Percentiles rank a stretch among this genome's conserved stretches.
phyloP scores from a whole-genome alignment of 140 eudicot species.

The Bidens hawaiensis region DNA sequence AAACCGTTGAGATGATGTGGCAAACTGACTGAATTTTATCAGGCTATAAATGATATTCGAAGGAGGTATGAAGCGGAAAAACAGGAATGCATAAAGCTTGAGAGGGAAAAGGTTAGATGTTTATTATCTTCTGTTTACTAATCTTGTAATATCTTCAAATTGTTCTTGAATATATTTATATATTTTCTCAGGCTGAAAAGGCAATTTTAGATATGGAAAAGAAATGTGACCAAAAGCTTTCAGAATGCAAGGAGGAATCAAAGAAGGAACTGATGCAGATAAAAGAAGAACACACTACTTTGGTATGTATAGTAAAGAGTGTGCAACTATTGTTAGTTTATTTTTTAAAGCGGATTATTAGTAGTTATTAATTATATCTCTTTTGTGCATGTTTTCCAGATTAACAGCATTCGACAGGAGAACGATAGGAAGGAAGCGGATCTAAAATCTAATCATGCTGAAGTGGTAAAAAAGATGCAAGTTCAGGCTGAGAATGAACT shows the following conservation, averaged over 20 bases:
- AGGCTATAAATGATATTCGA: conserved; percentile 91
- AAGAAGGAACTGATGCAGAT: conserved; percentile 44
- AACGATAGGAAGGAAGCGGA: conserved; percentile 46
- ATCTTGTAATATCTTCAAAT: conserved; percentile 5
- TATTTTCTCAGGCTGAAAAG: conserved; percentile 59
- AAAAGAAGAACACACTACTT: conserved; percentile 71
- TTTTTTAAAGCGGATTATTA: conserved; percentile 4
- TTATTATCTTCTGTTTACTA: conserved; percentile 9
- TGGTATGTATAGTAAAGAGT: conserved; percentile 45
- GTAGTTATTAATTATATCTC: conserved; percentile 12
- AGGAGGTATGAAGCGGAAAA: conserved; percentile 86
- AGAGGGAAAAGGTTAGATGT: conserved; percentile 79
- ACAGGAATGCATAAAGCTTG: conserved; percentile 61
- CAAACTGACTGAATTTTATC: conserved; percentile 24
- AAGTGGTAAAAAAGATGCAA: conserved; percentile 56
- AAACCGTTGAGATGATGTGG: conserved; percentile 2
- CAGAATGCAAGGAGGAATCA: conserved; percentile 63
- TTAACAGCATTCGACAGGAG: conserved; percentile 52
- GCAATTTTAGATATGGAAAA: conserved; percentile 54
- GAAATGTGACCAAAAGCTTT: conserved; percentile 58
- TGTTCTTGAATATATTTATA: neutral
- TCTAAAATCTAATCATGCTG: conserved; percentile 53
- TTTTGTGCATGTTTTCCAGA: conserved; percentile 34
- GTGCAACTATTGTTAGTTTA: neutral
- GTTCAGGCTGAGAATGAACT: conserved; percentile 71